Conservation (phyloP, 805 yeast genomes). For the Barnettozyma vustinii region DNA sequence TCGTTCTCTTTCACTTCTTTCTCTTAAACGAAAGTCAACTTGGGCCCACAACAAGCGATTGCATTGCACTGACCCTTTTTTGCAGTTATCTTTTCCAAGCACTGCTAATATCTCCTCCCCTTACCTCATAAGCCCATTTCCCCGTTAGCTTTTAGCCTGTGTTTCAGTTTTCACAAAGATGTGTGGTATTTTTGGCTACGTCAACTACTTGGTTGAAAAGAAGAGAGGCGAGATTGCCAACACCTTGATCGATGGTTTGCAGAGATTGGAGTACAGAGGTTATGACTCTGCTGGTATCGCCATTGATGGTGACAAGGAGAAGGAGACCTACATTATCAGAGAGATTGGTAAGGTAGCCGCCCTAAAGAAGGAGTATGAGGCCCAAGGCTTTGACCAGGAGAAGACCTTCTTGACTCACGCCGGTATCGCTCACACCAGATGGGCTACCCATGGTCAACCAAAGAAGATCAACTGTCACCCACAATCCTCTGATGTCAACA, state of each 20-base stretch:
- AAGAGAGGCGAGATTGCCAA: slow-evolving; percentile 89
- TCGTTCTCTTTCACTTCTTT: background rate
- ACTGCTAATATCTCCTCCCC: background rate
- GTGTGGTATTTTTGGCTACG: slow-evolving; percentile 98
- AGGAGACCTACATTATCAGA: slow-evolving; percentile 68
- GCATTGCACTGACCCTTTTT: background rate
- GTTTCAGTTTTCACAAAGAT: slow-evolving; percentile 19
- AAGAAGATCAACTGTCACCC: slow-evolving; percentile 88
- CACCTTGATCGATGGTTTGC: slow-evolving; percentile 81
- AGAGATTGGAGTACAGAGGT: slow-evolving; percentile 93
- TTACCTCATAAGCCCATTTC: background rate
- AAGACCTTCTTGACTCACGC: slow-evolving; percentile 77
- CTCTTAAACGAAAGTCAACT: background rate
- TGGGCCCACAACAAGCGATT: background rate
- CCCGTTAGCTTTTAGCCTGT: background rate
- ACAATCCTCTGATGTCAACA: slow-evolving; percentile 76
- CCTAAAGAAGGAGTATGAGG: slow-evolving; percentile 59
- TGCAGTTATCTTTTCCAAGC: background rate
- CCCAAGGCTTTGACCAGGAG: slow-evolving; percentile 47
- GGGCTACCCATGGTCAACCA: slow-evolving; percentile 99
- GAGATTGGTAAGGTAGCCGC: slow-evolving; percentile 89
- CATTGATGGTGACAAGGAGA: slow-evolving; percentile 79
- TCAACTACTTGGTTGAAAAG: slow-evolving; percentile 88
- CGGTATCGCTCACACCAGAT: slow-evolving; percentile 98
- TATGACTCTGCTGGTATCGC: slow-evolving; percentile 98